Evolutionary conservation across 441 rosid species (phyloP), one percentile per base, ranked within the genome.

Genomic region (Cnidoscolus chayamansa): DNA sequence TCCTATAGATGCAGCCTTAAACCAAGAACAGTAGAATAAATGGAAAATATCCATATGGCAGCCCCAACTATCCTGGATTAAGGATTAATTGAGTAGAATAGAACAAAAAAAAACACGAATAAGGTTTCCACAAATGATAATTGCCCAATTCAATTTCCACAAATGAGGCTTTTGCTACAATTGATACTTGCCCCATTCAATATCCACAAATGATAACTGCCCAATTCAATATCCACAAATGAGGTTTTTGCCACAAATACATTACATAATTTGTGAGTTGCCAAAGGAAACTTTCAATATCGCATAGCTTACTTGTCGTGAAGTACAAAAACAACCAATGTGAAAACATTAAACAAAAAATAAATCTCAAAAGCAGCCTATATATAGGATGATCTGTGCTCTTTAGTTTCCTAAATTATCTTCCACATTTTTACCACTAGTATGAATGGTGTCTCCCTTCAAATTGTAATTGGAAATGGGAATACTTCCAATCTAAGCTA

Each of bases 401-500:
- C 30, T 32, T 51, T 53, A n/a, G 49, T 17, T n/a, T 37, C n/a
- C 45, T 59, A 54, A 9, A 58, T 43, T 69, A 58, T 19, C 7
- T 49, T 66, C 58, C 17, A 31, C 7, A 31, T 32, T 3, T 37
- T 40, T n/a, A 25, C 48, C 47, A 9, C 16, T 10, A 30, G 4
- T 50, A 50, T 47, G 8, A 60, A 49, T 15, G 17, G 47, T 5
- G 7, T 12, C 11, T 7, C 60, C 32, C 16, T 51, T 48, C 60
- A 62, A 48, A 50, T 49, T 0, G 25, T 25, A 25, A 12, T 35
- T 54, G 0, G n/a, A 12, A 35, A 4, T 3, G 4, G 45, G 45
- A 40, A 13, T 19, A 19, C 61, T 63, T 35, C 58, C 49, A 71
- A 30, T 61, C 10, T 31, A 61, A n/a, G 17, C 67, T 16, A 71